A percentile compares a stretch with the other conserved stretches of the same genome.
phyloP scores from a whole-genome alignment of 2,329 filamentous ascomycete species.

The Xylariaceae sp. region DNA sequence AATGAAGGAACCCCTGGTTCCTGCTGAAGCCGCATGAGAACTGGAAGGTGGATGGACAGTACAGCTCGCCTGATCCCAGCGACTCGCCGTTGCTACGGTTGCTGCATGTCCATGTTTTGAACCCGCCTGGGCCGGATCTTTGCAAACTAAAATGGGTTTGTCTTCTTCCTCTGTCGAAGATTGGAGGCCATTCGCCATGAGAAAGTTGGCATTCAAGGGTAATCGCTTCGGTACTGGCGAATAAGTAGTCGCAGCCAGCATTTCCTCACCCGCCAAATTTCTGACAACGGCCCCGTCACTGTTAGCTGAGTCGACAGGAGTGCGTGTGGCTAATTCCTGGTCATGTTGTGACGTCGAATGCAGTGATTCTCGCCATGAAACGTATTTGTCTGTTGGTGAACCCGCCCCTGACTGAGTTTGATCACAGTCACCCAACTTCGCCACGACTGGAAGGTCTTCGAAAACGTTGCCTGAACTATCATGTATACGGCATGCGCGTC shows the following conservation, averaged over 20 bases:
- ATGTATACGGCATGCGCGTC: neutral
- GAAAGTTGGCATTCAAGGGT: slow-evolving; percentile 20
- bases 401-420: neutral
- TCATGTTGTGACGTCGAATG: neutral
- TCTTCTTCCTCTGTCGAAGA: neutral
- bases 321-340: neutral
- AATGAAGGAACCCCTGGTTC: neutral
- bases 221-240: slow-evolving; percentile 15
- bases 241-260: neutral
- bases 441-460: neutral
- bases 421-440: neutral
- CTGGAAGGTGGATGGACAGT: neutral
- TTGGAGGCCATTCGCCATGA: no score
- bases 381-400: neutral
- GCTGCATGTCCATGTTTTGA: neutral
- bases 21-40: neutral
- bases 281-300: neutral
- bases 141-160: neutral
- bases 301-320: neutral
- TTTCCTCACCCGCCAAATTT: no score
- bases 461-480: neutral
- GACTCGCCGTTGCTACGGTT: neutral
- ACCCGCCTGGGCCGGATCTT: neutral
- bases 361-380: no score
- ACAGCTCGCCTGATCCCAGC: neutral